A percentile compares a stretch with the other conserved stretches of the same genome.
phyloP scores from a whole-genome alignment of 495 filamentous ascomycete species.

The Aspergillus conjunctus region DNA sequence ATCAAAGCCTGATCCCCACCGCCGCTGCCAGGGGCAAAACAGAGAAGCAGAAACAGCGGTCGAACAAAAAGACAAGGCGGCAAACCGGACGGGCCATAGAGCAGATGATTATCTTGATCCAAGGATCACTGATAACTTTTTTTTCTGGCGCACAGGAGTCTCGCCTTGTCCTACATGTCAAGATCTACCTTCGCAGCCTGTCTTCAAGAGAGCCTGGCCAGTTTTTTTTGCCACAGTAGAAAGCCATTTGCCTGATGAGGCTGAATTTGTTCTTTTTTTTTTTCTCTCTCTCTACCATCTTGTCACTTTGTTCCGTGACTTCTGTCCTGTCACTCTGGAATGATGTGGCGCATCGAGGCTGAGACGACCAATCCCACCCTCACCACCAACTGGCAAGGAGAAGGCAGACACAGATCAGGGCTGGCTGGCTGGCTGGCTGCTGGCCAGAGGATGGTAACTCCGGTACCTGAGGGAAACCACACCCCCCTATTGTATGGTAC shows the following conservation, averaged over 20 bases:
- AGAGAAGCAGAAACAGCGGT: slow-evolving; percentile 7
- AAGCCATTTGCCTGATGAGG: slow-evolving; percentile 17
- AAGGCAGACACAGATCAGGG: background rate
- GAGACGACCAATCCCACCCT: background rate
- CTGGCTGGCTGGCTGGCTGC: no score
- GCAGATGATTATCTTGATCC: slow-evolving; percentile 8
- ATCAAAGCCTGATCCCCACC: slow-evolving; percentile 16
- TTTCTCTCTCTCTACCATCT: background rate
- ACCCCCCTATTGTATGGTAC: slow-evolving; percentile 12
- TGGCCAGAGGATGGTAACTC: background rate
- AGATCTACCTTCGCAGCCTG: background rate
- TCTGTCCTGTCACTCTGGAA: background rate
- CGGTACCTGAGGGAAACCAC: background rate
- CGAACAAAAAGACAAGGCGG: slow-evolving; percentile 25
- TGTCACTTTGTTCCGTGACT: background rate
- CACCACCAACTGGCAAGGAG: background rate
- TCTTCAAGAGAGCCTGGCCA: background rate
- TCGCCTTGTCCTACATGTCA: slow-evolving; percentile 9
- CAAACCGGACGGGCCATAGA: slow-evolving; percentile 23
- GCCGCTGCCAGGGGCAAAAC: slow-evolving; percentile 24
- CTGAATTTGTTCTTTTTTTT: slow-evolving; percentile 12
- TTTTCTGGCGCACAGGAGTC: slow-evolving; percentile 5
- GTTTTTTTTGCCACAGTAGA: slow-evolving; percentile 11
- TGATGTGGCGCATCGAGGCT: slow-evolving; percentile 21
- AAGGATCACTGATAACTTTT: slow-evolving; percentile 1